Evolutionary conservation across 768 basidiomycete species (phyloP).

Genomic region (Pleurotus cornucopiae): DNA sequence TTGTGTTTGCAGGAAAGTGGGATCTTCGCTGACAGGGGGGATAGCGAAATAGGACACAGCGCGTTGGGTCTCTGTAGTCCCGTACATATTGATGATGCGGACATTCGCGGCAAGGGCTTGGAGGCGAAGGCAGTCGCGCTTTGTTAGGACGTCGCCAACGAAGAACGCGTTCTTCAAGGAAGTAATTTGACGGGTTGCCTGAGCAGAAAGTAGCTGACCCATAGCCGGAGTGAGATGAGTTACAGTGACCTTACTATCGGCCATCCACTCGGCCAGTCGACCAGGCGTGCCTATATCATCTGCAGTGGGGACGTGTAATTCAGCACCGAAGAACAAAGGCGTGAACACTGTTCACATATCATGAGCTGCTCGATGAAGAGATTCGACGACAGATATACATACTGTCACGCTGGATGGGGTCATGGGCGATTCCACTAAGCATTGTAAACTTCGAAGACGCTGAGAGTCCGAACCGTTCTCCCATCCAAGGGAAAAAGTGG

Average conservation of each 20-base stretch:
- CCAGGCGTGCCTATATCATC: slow-evolving; percentile 98
- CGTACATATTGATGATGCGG: slow-evolving; percentile 98
- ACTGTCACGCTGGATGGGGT: slow-evolving; percentile 99
- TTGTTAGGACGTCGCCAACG: slow-evolving; percentile 98
- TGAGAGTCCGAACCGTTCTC: slow-evolving; percentile 72
- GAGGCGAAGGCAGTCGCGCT: slow-evolving; percentile 92
- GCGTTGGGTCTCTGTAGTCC: slow-evolving; percentile 98
- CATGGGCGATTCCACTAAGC: slow-evolving; percentile 98
- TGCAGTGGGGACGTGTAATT: slow-evolving; percentile 91
- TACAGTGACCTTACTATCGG: slow-evolving; percentile 82
- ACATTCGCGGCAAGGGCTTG: slow-evolving; percentile 92
- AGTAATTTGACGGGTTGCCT: slow-evolving; percentile 81
- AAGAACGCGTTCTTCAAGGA: slow-evolving; percentile 91
- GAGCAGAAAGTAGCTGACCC: slow-evolving; percentile 91
- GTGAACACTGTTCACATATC: slow-evolving; percentile 74
- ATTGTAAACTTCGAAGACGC: slow-evolving; percentile 88
- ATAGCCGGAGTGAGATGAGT: slow-evolving; percentile 98
- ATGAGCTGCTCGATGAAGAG: background rate
- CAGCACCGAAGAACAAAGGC: slow-evolving; percentile 94
- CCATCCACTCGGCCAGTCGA: slow-evolving; percentile 98
- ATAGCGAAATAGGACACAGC: slow-evolving; percentile 97
- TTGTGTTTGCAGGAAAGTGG: slow-evolving; percentile 87
- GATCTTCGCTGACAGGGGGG: slow-evolving; percentile 76
- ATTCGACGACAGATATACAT: slow-evolving; percentile 29
- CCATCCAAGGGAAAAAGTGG: slow-evolving; percentile 99